Conservation (phyloP, 805 yeast genomes). For the Ascoidea rubescens region DNA sequence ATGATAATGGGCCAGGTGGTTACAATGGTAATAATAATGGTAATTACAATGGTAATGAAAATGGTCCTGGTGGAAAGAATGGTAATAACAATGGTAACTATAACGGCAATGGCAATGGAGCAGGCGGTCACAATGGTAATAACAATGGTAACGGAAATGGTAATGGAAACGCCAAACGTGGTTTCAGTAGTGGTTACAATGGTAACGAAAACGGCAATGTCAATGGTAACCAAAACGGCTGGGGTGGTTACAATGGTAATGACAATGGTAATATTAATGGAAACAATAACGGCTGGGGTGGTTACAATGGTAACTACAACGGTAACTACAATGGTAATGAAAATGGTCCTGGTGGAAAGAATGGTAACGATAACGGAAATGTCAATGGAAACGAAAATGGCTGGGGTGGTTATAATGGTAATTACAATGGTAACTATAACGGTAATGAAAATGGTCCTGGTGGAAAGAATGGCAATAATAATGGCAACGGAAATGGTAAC, state of each 20-base stretch:
- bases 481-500: neutral
- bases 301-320: neutral
- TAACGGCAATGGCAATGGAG: neutral
- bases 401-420: neutral
- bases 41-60: neutral
- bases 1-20: neutral
- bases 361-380: neutral
- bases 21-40: neutral
- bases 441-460: neutral
- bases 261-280: no score
- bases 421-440: no score
- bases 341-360: neutral
- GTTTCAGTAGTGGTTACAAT: slow-evolving; percentile 1
- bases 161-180: neutral
- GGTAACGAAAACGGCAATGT: slow-evolving; percentile 1
- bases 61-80: neutral
- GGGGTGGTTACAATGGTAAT: neutral
- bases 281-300: neutral
- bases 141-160: neutral
- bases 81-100: neutral
- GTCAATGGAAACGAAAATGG: neutral
- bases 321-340: neutral
- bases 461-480: neutral
- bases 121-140: neutral
- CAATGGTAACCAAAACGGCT: neutral